Conservation (phyloP, 2,329 filamentous ascomycete genomes). For the Paraphoma sp. region DNA sequence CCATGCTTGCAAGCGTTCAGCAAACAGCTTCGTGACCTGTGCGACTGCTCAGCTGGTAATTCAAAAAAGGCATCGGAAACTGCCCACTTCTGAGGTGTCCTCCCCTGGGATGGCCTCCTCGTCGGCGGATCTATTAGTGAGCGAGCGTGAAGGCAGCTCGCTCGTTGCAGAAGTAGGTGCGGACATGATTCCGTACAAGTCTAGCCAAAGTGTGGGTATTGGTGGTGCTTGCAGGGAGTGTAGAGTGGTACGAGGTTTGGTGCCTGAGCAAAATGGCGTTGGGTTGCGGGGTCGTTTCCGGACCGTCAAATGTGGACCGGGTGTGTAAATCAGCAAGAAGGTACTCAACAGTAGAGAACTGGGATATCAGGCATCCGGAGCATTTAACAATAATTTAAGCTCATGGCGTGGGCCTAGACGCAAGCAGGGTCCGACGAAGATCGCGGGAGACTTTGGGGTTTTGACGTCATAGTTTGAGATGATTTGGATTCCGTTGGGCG, state of each 20-base stretch:
- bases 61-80: background rate
- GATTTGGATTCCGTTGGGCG: background rate
- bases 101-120: constrained; percentile 57
- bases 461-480: constrained; percentile 1
- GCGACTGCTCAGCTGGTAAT: background rate
- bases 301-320: background rate
- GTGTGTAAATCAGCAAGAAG: constrained; percentile 2
- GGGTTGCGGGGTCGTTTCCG: background rate
- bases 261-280: background rate
- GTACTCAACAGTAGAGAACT: background rate
- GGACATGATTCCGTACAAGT: constrained; percentile 25
- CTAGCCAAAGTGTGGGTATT: background rate
- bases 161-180: constrained; percentile 42
- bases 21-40: constrained; percentile 66
- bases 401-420: constrained; percentile 2
- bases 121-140: constrained; percentile 43
- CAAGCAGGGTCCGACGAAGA: constrained; percentile 9
- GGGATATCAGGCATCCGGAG: constrained; percentile 7
- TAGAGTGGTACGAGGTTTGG: too few relatives aligned
- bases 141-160: constrained; percentile 37
- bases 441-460: background rate
- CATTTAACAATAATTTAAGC: constrained; percentile 16
- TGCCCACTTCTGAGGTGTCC: constrained; percentile 53
- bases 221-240: background rate
- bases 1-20: constrained; percentile 90